Evolutionary conservation across 306 rosid species (phyloP), one percentile per base, ranked within the genome.

Genomic region (Pterocarpus macrocarpus): DNA sequence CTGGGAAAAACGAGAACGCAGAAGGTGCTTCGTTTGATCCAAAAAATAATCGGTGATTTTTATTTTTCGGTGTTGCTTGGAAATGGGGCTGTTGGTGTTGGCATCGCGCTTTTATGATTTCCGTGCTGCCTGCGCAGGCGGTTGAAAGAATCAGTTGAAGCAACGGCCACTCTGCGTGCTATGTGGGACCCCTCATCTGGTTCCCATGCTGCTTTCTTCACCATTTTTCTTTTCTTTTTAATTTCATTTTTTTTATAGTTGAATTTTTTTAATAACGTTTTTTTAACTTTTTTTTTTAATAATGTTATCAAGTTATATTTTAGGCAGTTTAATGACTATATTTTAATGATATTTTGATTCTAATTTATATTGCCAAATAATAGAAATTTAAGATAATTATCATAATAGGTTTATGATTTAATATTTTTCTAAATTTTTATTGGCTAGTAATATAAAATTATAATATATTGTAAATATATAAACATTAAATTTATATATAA

Each of bases 141-240:
- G 85, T 79, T 82, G 4, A 34, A 28, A 62, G 77, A 72, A 81
- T 70, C 61, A 36, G 69, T 64, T 78, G 32, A 45, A 65, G 72
- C 70, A 39, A 3, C 7, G 2, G 49, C 32, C 77, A 73, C 76
- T 52, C 44, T 53, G 8, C 41, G 16, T 64, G 35, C 73, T 34
- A 8, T 44, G 81, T 72, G 84, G 83, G 77, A 39, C 28, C 80
- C 86, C 74, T 5, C 5, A 53, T 79, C 36, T 68, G 72, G 73
- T 82, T 82, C 72, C 33, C 3, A 63, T 53, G 61, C 22, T n/a
- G 12, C 79, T 83, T 83, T 73, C 44, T 43, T 15, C 36, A 34
- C 49, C 28, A 22, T 22, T 22, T 22, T 22, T 22, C 28, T 22
- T 22, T 22, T 22, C 43, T 15, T 14, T 12, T 69, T 5, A 30